These are phyloP conservation scores for Microcos paniculata DNA, from an alignment of 345 rosid genomes.

Conservation along the genomic window DNA sequence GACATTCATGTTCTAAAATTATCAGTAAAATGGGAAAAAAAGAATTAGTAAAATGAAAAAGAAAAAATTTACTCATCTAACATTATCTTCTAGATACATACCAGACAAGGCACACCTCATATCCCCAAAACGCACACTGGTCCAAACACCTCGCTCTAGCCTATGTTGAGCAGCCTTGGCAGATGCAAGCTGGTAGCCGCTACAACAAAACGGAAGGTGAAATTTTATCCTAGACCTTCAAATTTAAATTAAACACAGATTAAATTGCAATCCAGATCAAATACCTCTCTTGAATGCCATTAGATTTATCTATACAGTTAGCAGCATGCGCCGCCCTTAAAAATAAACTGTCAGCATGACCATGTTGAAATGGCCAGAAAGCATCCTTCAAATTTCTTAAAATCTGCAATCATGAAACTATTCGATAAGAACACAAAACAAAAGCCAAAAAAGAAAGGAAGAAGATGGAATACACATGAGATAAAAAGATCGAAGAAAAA, in stretches of 20 bases:
- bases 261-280: neutral
- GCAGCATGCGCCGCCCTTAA: constrained; percentile 60
- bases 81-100: constrained; percentile 18
- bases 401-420: constrained; percentile 28
- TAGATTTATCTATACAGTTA: constrained; percentile 37
- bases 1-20: neutral
- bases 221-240: neutral
- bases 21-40: neutral
- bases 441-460: neutral
- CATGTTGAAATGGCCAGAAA: constrained; percentile 72
- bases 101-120: constrained; percentile 67
- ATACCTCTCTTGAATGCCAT: constrained; percentile 43
- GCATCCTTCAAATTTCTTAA: constrained; percentile 53
- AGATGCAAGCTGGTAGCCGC: constrained; percentile 58
- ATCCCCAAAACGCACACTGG: constrained; percentile 46
- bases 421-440: neutral
- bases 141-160: constrained; percentile 61
- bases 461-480: neutral
- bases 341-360: constrained; percentile 47
- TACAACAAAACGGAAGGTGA: constrained; percentile 16
- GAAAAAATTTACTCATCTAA: neutral
- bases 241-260: neutral
- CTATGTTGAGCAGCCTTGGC: constrained; percentile 58
- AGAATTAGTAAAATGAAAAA: neutral
- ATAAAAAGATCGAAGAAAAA: neutral